Evolutionary conservation across 2,329 filamentous ascomycete species (phyloP).

Genomic region (Sarocladium brachiariae): DNA sequence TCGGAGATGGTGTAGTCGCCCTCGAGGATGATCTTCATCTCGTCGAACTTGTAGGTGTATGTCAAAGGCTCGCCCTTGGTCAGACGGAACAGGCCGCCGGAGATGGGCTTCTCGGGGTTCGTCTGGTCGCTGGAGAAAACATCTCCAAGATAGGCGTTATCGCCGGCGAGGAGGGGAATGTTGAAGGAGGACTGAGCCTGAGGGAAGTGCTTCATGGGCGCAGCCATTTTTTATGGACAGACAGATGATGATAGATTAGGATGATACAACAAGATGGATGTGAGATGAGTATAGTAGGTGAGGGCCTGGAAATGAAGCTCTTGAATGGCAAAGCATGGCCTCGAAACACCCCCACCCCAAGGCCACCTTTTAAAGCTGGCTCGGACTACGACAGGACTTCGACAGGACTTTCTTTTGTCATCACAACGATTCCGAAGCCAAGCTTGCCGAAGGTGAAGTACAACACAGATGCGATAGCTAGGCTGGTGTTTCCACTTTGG

Average conservation of each 20-base stretch:
- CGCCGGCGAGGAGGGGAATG: conserved; percentile 58
- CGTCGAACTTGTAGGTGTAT: conserved; percentile 64
- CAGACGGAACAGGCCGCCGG: conserved; percentile 58
- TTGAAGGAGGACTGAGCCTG: conserved; percentile 55
- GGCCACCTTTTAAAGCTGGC: too few relatives aligned
- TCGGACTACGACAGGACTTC: too few relatives aligned
- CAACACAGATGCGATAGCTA: background rate
- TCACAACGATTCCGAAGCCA: too few relatives aligned
- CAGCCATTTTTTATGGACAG: conserved; percentile 23
- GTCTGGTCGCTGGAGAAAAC: conserved; percentile 48
- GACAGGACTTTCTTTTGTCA: too few relatives aligned
- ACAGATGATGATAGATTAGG: background rate
- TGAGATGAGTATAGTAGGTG: too few relatives aligned
- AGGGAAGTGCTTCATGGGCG: conserved; percentile 43
- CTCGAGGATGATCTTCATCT: conserved; percentile 69
- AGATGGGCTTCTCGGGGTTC: conserved; percentile 52
- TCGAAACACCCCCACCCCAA: too few relatives aligned
- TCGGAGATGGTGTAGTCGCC: conserved; percentile 60
- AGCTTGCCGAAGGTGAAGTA: too few relatives aligned
- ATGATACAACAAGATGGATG: background rate
- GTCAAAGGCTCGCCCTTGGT: conserved; percentile 61
- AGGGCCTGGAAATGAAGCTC: too few relatives aligned
- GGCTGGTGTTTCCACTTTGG: background rate
- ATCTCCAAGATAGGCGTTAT: conserved; percentile 62
- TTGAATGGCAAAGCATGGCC: too few relatives aligned